Conservation (phyloP, 192 early-diverging fungal species). For the Oehlia diaphana region DNA sequence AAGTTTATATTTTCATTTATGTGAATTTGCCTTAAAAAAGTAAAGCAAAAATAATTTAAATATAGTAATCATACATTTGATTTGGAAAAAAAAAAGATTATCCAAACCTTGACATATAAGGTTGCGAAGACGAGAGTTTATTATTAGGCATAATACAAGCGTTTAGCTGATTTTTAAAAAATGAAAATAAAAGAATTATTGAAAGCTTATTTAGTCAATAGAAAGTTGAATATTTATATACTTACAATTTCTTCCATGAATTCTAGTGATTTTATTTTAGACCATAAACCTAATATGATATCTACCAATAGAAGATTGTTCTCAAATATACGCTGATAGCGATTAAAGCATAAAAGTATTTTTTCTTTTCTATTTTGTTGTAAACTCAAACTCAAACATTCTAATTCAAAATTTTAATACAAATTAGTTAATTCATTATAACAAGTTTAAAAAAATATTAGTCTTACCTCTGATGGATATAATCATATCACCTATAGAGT, state of each 20-base stretch:
- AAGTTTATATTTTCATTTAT: neutral
- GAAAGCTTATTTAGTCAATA: neutral
- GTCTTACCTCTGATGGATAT: slow-evolving; percentile 11
- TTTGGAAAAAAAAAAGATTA: neutral
- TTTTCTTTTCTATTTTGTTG: neutral
- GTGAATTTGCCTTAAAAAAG: neutral
- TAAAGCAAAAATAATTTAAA: neutral
- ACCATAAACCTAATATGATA: slow-evolving; percentile 13
- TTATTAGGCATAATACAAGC: neutral
- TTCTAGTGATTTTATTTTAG: neutral
- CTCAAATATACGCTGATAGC: neutral
- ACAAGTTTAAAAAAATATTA: neutral
- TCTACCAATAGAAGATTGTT: slow-evolving; percentile 17
- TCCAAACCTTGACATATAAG: neutral
- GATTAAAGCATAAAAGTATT: slow-evolving; percentile 4
- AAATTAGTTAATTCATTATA: neutral
- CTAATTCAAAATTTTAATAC: neutral
- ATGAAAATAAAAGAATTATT: neutral
- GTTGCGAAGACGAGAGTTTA: no score
- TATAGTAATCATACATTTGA: neutral
- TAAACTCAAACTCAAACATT: neutral
- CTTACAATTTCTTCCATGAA: slow-evolving; percentile 19
- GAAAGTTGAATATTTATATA: neutral
- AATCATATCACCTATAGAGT: slow-evolving; percentile 18
- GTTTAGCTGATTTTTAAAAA: neutral